phyloP scores from a whole-genome alignment of 139 green algal genomes.

The Nannochloris sp. region DNA sequence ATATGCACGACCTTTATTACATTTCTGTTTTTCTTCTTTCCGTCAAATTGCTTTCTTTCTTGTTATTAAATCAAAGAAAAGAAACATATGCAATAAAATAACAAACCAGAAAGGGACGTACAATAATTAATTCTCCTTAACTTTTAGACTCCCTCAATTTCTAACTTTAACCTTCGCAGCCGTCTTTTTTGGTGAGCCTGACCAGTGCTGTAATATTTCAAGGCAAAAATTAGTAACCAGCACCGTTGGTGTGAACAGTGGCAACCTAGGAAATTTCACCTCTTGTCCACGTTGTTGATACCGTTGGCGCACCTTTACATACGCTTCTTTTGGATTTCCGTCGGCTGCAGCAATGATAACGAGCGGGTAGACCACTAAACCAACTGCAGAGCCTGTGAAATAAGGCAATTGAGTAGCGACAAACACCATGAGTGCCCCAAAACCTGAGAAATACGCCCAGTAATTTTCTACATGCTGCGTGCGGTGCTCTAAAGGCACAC shows the following conservation, averaged over 20 bases:
- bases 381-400: slow-evolving; percentile 46
- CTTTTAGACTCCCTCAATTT: no score
- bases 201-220: no score
- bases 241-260: background rate
- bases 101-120: background rate
- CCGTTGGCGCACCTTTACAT: background rate
- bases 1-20: no score
- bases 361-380: slow-evolving; percentile 55
- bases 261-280: background rate
- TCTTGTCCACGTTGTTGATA: background rate
- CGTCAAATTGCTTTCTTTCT: no score
- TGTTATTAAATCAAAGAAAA: background rate
- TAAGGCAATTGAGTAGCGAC: slow-evolving; percentile 41
- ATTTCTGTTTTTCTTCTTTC: slow-evolving; percentile 1
- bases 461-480: slow-evolving; percentile 59
- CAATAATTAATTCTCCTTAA: slow-evolving; percentile 1
- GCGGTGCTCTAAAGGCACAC: slow-evolving; percentile 39
- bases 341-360: slow-evolving; percentile 58
- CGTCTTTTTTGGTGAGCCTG: no score
- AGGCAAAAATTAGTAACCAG: no score
- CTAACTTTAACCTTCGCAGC: no score
- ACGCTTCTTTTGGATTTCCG: slow-evolving; percentile 22
- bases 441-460: slow-evolving; percentile 77
- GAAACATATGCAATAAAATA: background rate
- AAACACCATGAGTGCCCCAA: slow-evolving; percentile 43